phyloP scores from a whole-genome alignment of 805 yeast genomes.

The Candida ficus region DNA sequence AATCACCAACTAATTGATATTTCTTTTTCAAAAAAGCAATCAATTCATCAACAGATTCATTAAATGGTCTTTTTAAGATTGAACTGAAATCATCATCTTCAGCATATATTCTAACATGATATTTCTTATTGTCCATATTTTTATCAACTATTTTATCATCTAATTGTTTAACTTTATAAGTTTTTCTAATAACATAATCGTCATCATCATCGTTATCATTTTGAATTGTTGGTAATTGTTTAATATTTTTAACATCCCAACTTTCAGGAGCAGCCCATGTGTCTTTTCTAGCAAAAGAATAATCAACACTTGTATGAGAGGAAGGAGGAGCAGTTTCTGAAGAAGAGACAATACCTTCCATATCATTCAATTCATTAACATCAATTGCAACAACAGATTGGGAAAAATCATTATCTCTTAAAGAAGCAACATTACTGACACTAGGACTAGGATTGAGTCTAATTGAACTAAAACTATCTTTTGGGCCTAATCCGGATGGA shows the following conservation, averaged over 20 bases:
- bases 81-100: slow-evolving; percentile 80
- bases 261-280: slow-evolving; percentile 56
- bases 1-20: slow-evolving; percentile 67
- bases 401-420: slow-evolving; percentile 8
- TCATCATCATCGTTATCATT: slow-evolving; percentile 28
- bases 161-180: slow-evolving; percentile 28
- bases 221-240: slow-evolving; percentile 7
- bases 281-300: slow-evolving; percentile 9
- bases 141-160: slow-evolving; percentile 22
- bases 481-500: slow-evolving; percentile 1
- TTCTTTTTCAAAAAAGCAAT: slow-evolving; percentile 69
- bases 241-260: slow-evolving; percentile 48
- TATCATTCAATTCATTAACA: slow-evolving; percentile 40
- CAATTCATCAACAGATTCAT: slow-evolving; percentile 72
- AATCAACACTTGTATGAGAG: not conserved
- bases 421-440: slow-evolving; percentile 4
- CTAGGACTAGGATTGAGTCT: slow-evolving; percentile 4
- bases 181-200: slow-evolving; percentile 31
- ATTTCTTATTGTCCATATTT: slow-evolving; percentile 27
- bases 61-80: slow-evolving; percentile 73
- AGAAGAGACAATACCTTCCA: slow-evolving; percentile 41
- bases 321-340: not conserved
- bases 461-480: not conserved
- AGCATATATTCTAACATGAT: slow-evolving; percentile 67
- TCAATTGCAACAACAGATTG: slow-evolving; percentile 35